phyloP scores from a whole-genome alignment of 306 rosid genomes.

The Castanea crenata region DNA sequence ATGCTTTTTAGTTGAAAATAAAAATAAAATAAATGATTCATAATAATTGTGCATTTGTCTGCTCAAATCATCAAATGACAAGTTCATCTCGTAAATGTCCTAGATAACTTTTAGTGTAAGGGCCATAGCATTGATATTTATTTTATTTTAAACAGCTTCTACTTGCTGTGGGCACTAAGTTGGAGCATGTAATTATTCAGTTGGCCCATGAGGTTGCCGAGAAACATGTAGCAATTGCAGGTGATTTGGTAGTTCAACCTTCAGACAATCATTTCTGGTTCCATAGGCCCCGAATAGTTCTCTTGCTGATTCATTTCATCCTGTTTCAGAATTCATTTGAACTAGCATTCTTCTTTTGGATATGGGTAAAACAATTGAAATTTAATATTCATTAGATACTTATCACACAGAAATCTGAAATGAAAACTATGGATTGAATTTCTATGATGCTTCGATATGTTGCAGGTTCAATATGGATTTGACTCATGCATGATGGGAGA shows the following conservation, averaged over 20 bases:
- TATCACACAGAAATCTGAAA: neutral
- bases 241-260: conserved; percentile 33
- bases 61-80: neutral
- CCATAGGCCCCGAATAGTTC: conserved; percentile 30
- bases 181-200: conserved; percentile 36
- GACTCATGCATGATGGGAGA: conserved; percentile 41
- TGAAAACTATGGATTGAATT: neutral
- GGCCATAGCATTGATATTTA: neutral
- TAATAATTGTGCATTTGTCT: neutral
- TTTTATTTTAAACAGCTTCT: conserved; percentile 21
- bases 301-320: conserved; percentile 27
- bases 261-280: conserved; percentile 38
- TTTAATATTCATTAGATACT: neutral
- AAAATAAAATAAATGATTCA: neutral
- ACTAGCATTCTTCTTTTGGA: conserved; percentile 37
- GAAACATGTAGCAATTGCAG: conserved; percentile 34
- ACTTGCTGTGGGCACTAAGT: conserved; percentile 35
- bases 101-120: neutral
- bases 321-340: conserved; percentile 40
- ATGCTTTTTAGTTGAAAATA: neutral
- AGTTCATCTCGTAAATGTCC: neutral
- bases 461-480: conserved; percentile 33
- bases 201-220: conserved; percentile 39
- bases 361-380: conserved; percentile 8
- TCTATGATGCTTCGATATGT: neutral